These are phyloP conservation scores for Tricholoma sp. DNA, from an alignment of 768 basidiomycete genomes.

Conservation along the genomic window DNA sequence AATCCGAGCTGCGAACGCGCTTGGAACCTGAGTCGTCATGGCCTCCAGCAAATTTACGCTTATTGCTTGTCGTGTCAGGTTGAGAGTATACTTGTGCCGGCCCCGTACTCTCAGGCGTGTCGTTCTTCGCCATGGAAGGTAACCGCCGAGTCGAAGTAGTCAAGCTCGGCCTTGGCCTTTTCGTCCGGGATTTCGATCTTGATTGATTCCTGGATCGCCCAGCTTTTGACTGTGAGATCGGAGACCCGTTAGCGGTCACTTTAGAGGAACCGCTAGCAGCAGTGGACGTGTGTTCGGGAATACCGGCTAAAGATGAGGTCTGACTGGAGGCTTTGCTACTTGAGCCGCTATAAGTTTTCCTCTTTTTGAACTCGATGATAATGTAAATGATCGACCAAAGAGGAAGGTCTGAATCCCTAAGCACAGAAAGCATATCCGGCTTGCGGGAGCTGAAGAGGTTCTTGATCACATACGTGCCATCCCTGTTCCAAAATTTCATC, in stretches of 20 bases:
- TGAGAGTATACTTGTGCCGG: too few species aligned
- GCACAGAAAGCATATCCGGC: conserved; percentile 8
- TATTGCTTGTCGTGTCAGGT: not conserved
- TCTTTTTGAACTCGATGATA: not conserved
- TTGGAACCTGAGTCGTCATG: too few species aligned
- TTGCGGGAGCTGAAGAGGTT: not conserved
- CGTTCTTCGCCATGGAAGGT: too few species aligned
- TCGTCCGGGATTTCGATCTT: not conserved
- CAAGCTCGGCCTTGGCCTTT: not conserved
- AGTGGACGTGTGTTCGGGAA: not conserved
- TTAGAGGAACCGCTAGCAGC: not conserved
- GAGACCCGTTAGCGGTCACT: not conserved
- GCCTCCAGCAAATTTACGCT: not conserved
- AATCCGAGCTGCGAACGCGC: too few species aligned
- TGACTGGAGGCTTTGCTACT: not conserved
- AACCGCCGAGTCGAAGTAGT: not conserved
- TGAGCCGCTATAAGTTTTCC: not conserved
- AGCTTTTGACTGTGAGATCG: not conserved
- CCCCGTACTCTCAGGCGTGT: too few species aligned
- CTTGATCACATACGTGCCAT: not conserved
- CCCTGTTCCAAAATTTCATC: not conserved
- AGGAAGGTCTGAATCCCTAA: conserved; percentile 12
- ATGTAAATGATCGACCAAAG: not conserved
- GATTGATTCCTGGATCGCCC: not conserved
- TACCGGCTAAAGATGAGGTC: not conserved